Base-by-base conservation (phyloP, 106 monocot species). In the Alisma plantagoaquatica region DNA sequence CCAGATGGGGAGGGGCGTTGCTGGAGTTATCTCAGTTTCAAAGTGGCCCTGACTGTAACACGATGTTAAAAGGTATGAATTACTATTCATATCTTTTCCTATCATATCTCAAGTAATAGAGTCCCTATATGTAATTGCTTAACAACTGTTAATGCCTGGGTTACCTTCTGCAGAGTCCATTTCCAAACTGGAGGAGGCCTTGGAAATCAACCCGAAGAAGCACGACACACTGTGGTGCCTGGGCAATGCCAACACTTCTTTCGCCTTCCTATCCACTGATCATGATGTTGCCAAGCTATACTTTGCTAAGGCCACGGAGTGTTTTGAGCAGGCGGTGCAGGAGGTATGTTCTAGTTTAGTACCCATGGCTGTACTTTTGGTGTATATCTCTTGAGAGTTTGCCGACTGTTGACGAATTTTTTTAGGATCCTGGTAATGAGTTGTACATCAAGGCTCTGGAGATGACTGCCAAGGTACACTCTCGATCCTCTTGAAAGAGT, bases 241-340 rank as follows among this genome's bases (percentile, higher is more conserved):
- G 49, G 96, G 96, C 12, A 96, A 96, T 63, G 88, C 96, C 1
- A 70, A 84, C 48, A 96, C 88, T 18, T 84, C 83, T 15, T 75
- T 71, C 57, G 96, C 75, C 4, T 96, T 96, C 29, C 65, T 59
- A 31, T 60, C 66, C 0, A 51, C 67, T 0, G 88, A 84, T 20
- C 52, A 63, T 17, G 75, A 75, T 1, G 28, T 44, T 12, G 88
- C 96, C 0, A 89, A 78, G 41, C 46, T 51, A 16, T 79, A 64
- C 62, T 89, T 96, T 49, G 54, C 53, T 21, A 84, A 76, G 73
- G 84, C 96, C 25, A 59, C 70, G 24, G 65, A 53, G 25, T 81
- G 84, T 47, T 96, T 89, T 56, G 54, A 84, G 71, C 63, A 66
- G 31, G 88, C 96, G 29, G 43, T 67, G 33, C 70, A 75, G 5